A percentile compares a stretch with the other conserved stretches of the same genome.
phyloP scores from a whole-genome alignment of 2,329 filamentous ascomycete species.

The Fonsecaea erecta region DNA sequence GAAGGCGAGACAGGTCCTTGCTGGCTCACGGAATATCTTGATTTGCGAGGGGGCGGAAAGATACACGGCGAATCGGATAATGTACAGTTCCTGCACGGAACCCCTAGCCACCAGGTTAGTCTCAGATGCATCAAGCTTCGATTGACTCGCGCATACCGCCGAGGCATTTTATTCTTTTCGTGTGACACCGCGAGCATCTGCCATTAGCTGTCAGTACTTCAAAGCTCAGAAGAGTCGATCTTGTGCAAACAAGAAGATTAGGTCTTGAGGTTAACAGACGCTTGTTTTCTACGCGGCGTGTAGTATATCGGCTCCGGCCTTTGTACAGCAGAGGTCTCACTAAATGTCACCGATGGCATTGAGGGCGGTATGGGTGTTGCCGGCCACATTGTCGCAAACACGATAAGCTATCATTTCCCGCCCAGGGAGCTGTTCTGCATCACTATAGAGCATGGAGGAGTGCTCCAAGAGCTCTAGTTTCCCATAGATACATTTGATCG shows the following conservation, averaged over 20 bases:
- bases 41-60: slow-evolving; percentile 18
- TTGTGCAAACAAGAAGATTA: not conserved
- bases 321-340: not conserved
- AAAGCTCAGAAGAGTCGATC: not conserved
- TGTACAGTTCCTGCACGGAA: slow-evolving; percentile 24
- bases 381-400: slow-evolving; percentile 11
- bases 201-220: not conserved
- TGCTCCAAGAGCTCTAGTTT: not conserved
- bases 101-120: not conserved
- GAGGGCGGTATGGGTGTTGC: not conserved
- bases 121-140: not conserved
- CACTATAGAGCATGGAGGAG: not conserved
- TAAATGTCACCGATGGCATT: not conserved
- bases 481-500: not conserved
- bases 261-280: slow-evolving; percentile 7
- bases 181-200: slow-evolving; percentile 26
- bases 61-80: slow-evolving; percentile 22
- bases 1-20: slow-evolving; percentile 4
- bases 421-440: not conserved
- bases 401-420: not conserved
- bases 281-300: slow-evolving; percentile 25
- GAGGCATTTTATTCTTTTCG: slow-evolving; percentile 28
- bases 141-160: slow-evolving; percentile 10
- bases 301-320: slow-evolving; percentile 20
- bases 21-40: slow-evolving; percentile 14